A percentile compares a stretch with the other conserved stretches of the same genome.
Conservation (phyloP, 257 asterid species). For the Plectranthus barbatus region DNA sequence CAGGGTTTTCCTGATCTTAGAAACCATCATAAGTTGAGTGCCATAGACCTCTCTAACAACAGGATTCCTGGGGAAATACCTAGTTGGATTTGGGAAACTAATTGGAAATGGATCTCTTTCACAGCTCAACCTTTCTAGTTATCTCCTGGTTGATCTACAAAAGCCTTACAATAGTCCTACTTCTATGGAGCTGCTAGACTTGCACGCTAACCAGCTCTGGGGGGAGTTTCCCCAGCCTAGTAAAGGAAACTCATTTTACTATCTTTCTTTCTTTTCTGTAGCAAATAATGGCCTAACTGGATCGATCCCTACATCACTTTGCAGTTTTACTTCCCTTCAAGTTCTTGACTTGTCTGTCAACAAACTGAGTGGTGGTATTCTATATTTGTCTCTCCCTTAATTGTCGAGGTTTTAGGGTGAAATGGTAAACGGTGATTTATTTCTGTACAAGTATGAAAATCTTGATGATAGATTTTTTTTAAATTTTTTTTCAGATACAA, state of each 20-base stretch:
- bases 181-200: not conserved
- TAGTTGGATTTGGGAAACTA: no score
- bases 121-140: not conserved
- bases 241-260: not conserved
- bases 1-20: no score
- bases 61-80: no score
- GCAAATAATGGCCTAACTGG: conserved; percentile 18
- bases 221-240: not conserved
- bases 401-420: not conserved
- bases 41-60: no score
- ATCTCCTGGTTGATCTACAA: not conserved
- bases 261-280: conserved; percentile 3
- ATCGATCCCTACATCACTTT: conserved; percentile 17
- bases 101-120: no score
- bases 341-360: conserved; percentile 25
- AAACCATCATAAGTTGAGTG: no score
- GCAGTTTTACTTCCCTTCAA: not conserved
- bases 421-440: no score
- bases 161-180: not conserved
- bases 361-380: conserved; percentile 4
- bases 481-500: not conserved
- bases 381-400: not conserved
- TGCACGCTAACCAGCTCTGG: not conserved
- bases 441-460: no score
- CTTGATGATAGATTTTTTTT: no score